These are phyloP conservation scores for Coprinopsis sp. DNA, from an alignment of 768 basidiomycete species.

Conservation along the genomic window DNA sequence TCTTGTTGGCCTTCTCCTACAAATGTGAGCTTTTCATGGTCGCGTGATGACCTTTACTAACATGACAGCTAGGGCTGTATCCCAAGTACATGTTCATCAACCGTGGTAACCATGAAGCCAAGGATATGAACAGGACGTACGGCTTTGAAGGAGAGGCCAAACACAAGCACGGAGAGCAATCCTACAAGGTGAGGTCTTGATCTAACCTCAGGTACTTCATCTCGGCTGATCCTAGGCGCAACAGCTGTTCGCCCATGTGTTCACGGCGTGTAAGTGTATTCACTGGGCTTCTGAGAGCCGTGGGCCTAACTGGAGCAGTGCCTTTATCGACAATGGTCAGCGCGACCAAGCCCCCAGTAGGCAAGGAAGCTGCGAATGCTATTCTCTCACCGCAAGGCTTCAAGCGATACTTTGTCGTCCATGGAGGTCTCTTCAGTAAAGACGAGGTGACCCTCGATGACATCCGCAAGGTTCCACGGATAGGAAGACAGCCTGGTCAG, in stretches of 20 bases:
- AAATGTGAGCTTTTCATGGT: slow-evolving; percentile 63
- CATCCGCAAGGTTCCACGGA: slow-evolving; percentile 80
- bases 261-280: slow-evolving; percentile 74
- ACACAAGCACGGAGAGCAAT: slow-evolving; percentile 93
- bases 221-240: neutral
- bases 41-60: slow-evolving; percentile 7
- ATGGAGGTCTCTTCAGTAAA: slow-evolving; percentile 94
- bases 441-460: slow-evolving; percentile 95
- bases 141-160: slow-evolving; percentile 96
- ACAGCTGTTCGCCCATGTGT: slow-evolving; percentile 89
- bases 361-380: slow-evolving; percentile 35
- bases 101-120: slow-evolving; percentile 94
- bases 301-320: slow-evolving; percentile 43
- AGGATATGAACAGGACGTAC: slow-evolving; percentile 94
- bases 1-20: slow-evolving; percentile 88
- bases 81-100: slow-evolving; percentile 90
- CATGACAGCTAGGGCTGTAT: slow-evolving; percentile 68
- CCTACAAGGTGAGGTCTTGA: slow-evolving; percentile 64
- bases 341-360: slow-evolving; percentile 57
- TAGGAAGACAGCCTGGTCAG: slow-evolving; percentile 88
- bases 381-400: slow-evolving; percentile 80
- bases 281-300: neutral
- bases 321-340: slow-evolving; percentile 85
- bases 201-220: neutral
- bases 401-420: slow-evolving; percentile 92